These are phyloP conservation scores for Evansstolkia leycettana DNA, from an alignment of 495 filamentous ascomycete species.

Conservation along the genomic window DNA sequence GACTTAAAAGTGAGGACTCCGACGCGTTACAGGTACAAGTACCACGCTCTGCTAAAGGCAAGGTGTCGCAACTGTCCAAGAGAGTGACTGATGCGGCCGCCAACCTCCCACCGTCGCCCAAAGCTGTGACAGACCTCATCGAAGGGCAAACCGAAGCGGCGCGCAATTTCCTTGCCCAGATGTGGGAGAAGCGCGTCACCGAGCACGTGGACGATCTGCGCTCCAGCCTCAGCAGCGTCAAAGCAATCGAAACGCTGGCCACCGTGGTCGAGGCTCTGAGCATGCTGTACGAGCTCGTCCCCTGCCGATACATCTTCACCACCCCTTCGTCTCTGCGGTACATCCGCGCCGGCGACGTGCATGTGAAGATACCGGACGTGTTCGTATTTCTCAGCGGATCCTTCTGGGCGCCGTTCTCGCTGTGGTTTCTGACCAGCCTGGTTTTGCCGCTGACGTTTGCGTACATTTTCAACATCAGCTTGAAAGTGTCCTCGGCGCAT, in stretches of 20 bases:
- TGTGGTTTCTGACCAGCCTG: constrained; percentile 66
- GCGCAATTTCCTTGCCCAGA: constrained; percentile 34
- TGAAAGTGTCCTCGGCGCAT: constrained; percentile 22
- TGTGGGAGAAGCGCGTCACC: constrained; percentile 31
- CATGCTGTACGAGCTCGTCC: constrained; percentile 32
- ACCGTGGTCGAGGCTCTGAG: constrained; percentile 45
- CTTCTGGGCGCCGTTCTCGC: constrained; percentile 72
- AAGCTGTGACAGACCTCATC: constrained; percentile 59
- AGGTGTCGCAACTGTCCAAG: constrained; percentile 35
- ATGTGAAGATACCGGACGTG: constrained; percentile 64
- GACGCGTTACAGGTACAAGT: no score
- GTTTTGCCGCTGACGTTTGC: constrained; percentile 56
- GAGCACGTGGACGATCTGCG: constrained; percentile 39
- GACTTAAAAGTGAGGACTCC: no score
- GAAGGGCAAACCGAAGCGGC: constrained; percentile 59
- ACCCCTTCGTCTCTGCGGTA: constrained; percentile 44
- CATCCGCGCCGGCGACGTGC: constrained; percentile 25
- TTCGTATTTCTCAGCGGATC: constrained; percentile 61
- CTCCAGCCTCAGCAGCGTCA: constrained; percentile 50
- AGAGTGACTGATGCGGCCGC: constrained; percentile 65
- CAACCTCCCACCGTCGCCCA: constrained; percentile 68
- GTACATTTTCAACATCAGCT: constrained; percentile 80
- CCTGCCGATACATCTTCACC: constrained; percentile 56
- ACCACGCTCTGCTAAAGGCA: no score
- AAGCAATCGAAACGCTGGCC: constrained; percentile 53